Conservation (phyloP, 768 basidiomycete genomes). For the Lactifluus piperatus region DNA sequence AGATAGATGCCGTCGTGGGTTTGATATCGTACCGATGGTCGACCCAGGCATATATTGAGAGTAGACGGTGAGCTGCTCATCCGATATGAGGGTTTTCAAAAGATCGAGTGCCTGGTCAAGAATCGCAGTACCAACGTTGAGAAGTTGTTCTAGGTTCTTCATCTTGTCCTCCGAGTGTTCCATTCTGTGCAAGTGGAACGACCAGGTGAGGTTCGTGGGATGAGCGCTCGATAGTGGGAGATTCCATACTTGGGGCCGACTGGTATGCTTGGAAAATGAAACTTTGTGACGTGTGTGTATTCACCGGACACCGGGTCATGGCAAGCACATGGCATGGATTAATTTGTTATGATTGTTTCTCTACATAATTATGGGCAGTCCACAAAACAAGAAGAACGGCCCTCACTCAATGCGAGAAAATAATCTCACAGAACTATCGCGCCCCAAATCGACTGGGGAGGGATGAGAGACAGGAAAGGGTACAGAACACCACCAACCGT, state of each 20-base stretch:
- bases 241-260: not conserved
- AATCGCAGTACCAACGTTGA: slow-evolving; percentile 58
- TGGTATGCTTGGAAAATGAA: too few relatives aligned
- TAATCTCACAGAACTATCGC: slow-evolving; percentile 54
- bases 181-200: slow-evolving; percentile 7
- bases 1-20: not conserved
- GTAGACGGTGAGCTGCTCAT: slow-evolving; percentile 58
- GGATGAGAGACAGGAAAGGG: slow-evolving; percentile 67
- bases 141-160: slow-evolving; percentile 40
- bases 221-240: not conserved
- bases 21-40: slow-evolving; percentile 55
- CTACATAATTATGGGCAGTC: slow-evolving; percentile 75
- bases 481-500: slow-evolving; percentile 44
- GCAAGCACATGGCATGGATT: not conserved
- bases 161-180: slow-evolving; percentile 18
- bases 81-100: slow-evolving; percentile 52
- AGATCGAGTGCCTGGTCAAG: slow-evolving; percentile 68
- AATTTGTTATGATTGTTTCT: slow-evolving; percentile 39
- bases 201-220: not conserved
- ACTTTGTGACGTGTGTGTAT: not conserved
- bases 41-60: slow-evolving; percentile 81
- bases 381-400: slow-evolving; percentile 27
- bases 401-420: slow-evolving; percentile 27
- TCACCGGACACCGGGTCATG: too few relatives aligned
- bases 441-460: slow-evolving; percentile 27